Evolutionary conservation across 768 basidiomycete species (phyloP).

Genomic region (Xerocomellus amylosporus): DNA sequence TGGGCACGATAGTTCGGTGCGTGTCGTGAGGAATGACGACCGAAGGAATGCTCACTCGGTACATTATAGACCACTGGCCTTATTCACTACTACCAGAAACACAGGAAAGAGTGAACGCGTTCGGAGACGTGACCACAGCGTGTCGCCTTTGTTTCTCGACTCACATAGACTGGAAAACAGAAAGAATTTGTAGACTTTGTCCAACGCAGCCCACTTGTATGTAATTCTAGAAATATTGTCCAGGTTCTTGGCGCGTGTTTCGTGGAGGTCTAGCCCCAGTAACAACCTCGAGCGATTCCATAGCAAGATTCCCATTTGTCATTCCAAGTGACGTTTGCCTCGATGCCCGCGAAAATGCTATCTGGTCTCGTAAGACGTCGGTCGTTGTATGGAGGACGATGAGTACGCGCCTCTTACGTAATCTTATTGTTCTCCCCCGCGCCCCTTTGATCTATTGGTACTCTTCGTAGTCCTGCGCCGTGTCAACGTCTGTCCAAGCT

Average conservation of each 20-base stretch:
- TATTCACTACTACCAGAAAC: constrained; percentile 94
- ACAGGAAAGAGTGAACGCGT: constrained; percentile 66
- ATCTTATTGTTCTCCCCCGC: neutral
- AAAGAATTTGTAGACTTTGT: constrained; percentile 5
- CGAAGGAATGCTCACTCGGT: constrained; percentile 2
- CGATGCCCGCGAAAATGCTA: too few species aligned
- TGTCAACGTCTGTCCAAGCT: neutral
- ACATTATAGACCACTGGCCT: constrained; percentile 79
- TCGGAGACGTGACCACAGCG: constrained; percentile 23
- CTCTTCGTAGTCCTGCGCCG: neutral
- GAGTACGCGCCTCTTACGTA: constrained; percentile 1
- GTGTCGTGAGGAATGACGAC: constrained; percentile 8
- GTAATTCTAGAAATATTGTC: constrained; percentile 12
- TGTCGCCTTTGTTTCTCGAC: neutral
- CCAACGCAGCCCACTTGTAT: neutral
- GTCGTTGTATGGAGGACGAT: too few species aligned
- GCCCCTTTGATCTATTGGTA: constrained; percentile 1
- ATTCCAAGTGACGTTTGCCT: too few species aligned
- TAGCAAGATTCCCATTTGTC: too few species aligned
- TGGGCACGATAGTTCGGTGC: constrained; percentile 84
- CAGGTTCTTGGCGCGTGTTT: neutral
- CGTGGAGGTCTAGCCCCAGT: too few species aligned
- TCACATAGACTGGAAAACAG: neutral
- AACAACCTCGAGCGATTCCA: too few species aligned
- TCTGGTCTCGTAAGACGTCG: too few species aligned